Evolutionary conservation across 306 rosid genomes (phyloP), one percentile per base, ranked within the genome.

Genomic region (Ormosia emarginata): DNA sequence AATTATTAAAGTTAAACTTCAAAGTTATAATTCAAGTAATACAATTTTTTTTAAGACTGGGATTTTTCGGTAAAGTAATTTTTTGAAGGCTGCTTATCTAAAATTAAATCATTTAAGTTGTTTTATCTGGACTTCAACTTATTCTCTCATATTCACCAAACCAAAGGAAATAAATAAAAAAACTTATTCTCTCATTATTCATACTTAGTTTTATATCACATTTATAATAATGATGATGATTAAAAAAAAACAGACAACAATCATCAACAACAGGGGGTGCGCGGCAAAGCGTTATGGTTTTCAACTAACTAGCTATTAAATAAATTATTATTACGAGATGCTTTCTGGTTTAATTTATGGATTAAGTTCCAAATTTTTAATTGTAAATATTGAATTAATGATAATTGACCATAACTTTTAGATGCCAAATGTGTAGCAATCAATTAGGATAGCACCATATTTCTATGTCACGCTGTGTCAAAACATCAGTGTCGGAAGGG

Each of bases 391-490:
- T 24, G 73, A 17, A 47, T 47, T 29, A 49, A 74, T 56, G 9
- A 17, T 9, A 14, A 17, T 63, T 67, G 44, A 44, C 65, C 71
- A 8, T 30, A 65, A 14, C 7, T 11, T 4, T 18, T 58, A 64
- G 59, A 43, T 40, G 71, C 87, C 82, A 85, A 66, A 85, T 76
- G 90, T 83, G 71, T 39, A 37, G 15, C 17, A 56, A 30, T 6
- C 47, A 3, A 40, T 2, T 33, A 14, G 7, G 84, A 83, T 71
- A 46, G 85, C 77, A 74, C 71, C n/a, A 30, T 56, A 62, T 7
- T 13, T 61, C 6, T 0, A 18, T 56, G 55, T 75, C 68, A 56
- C 47, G 4, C 0, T 0, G 12, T 67, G 68, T 33, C n/a, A 66
- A 18, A 47, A 39, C 32, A 33, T 75, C 79, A 9, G 37, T 41